Evolutionary conservation across 305 asterid genomes (phyloP), one percentile per base, ranked within the genome.

Genomic region (Solanum hybrid): DNA sequence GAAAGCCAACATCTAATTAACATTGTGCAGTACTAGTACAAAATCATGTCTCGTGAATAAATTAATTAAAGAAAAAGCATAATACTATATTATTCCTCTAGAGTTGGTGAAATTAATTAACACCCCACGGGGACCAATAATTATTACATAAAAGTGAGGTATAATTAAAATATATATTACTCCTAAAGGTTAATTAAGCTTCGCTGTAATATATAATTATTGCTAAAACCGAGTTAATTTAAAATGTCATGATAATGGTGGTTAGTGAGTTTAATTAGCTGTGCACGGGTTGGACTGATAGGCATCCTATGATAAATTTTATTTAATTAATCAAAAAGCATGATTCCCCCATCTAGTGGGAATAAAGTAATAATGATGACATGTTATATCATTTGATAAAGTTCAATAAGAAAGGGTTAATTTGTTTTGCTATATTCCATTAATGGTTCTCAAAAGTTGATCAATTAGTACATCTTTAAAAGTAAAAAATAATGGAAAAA

Each of bases 241-340:
- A 57, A 57, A 85, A 32, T n/a, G 38, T 32, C 13, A 85, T 57
- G 77, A 51, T 57, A 57, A 85, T 57, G 32, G 45, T 85, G 77
- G 77, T 57, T 22, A 57, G 88, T 32, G 88, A 85, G 88, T 57
- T 57, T 85, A 73, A 73, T 73, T 73, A 85, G 88, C 88, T 85
- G 88, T 57, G 51, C 77, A 85, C 88, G 77, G 7, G 88, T 32
- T 85, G 88, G 88, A 85, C 15, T 57, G 45, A 57, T 57, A 57
- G 5, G 88, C 88, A 85, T 85, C 88, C 88, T 34, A 85, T 85
- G 88, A 85, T 57, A 85, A 17, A 57, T 31, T 31, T 39, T 85
- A 57, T 85, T 11, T 33, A 57, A 57, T 57, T 80, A 80, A 37
- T 80, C 32, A 57, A 85, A 78, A 57, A 85, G 31, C 45, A 32